phyloP scores from a whole-genome alignment of 345 rosid species.

The Camelina sativa region DNA sequence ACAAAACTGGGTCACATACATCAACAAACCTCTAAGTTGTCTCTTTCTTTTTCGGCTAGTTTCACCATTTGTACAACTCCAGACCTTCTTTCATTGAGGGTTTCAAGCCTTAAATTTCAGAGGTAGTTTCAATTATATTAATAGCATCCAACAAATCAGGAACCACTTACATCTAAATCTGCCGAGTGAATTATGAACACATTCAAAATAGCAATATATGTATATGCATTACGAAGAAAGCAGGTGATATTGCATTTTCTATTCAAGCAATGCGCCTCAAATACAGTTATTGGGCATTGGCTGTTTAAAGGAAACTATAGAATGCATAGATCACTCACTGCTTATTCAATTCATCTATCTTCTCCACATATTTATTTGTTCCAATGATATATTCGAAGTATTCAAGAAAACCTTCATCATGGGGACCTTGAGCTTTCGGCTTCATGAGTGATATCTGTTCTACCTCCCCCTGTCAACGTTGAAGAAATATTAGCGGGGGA shows the following conservation, averaged over 20 bases:
- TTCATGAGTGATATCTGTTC: conserved; percentile 99
- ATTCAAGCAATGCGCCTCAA: not conserved
- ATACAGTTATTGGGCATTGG: not conserved
- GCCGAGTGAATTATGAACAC: conserved; percentile 18
- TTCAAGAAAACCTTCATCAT: conserved; percentile 99
- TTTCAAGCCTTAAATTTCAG: conserved; percentile 65
- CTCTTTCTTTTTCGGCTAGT: conserved; percentile 94
- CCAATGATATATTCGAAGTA: conserved; percentile 96
- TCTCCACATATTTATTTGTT: conserved; percentile 88
- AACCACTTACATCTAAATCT: conserved; percentile 18
- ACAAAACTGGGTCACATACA: conserved; percentile 12
- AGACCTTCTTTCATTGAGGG: conserved; percentile 84
- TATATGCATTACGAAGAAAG: conserved; percentile 29
- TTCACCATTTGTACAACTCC: conserved; percentile 99
- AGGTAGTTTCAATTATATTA: conserved; percentile 24
- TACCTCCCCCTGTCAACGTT: conserved; percentile 83
- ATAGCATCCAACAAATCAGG: conserved; percentile 21
- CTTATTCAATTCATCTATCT: conserved; percentile 78
- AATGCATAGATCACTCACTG: conserved; percentile 59
- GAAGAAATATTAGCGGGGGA: conserved; percentile 20
- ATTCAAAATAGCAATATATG: conserved; percentile 22
- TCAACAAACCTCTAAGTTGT: conserved; percentile 82
- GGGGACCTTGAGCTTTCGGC: conserved; percentile 95
- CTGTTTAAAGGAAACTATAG: conserved; percentile 4
- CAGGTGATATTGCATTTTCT: not conserved